Conservation (phyloP, 495 filamentous ascomycete genomes). For the Opeltia flavorubescens region DNA sequence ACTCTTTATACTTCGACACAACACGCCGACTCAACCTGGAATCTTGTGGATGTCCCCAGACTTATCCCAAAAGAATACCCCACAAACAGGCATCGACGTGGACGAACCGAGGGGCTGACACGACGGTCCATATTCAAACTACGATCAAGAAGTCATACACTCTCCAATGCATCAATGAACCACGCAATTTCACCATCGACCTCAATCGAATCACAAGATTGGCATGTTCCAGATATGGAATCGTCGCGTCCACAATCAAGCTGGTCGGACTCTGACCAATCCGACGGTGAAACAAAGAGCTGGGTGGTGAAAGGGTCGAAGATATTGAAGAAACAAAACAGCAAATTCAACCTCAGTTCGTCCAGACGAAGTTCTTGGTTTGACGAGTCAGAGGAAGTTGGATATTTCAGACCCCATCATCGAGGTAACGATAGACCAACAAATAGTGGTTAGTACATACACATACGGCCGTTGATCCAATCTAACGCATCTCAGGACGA, state of each 20-base stretch:
- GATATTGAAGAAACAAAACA: constrained; percentile 38
- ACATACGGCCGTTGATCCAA: too few species aligned
- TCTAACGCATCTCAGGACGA: too few species aligned
- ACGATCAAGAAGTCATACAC: constrained; percentile 13
- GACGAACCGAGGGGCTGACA: constrained; percentile 9
- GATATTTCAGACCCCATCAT: too few species aligned
- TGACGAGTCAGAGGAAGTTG: constrained; percentile 27
- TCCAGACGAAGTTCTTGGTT: constrained; percentile 22
- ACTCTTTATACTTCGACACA: not conserved
- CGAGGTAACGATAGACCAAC: too few species aligned
- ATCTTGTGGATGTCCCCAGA: not conserved
- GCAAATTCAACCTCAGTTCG: constrained; percentile 35
- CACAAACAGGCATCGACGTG: constrained; percentile 5
- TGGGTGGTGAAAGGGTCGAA: constrained; percentile 35
- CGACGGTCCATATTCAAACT: constrained; percentile 3
- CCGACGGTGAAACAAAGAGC: constrained; percentile 28
- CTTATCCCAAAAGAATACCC: not conserved
- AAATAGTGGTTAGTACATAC: too few species aligned
- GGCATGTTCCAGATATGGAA: not conserved
- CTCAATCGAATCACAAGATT: not conserved
- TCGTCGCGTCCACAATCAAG: constrained; percentile 1
- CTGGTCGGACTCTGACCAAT: constrained; percentile 8
- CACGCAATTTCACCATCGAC: not conserved
- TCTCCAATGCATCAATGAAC: not conserved
- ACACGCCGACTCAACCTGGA: not conserved